Evolutionary conservation across 2,329 filamentous ascomycete species (phyloP).

Genomic region (Lachnellula occidentalis): DNA sequence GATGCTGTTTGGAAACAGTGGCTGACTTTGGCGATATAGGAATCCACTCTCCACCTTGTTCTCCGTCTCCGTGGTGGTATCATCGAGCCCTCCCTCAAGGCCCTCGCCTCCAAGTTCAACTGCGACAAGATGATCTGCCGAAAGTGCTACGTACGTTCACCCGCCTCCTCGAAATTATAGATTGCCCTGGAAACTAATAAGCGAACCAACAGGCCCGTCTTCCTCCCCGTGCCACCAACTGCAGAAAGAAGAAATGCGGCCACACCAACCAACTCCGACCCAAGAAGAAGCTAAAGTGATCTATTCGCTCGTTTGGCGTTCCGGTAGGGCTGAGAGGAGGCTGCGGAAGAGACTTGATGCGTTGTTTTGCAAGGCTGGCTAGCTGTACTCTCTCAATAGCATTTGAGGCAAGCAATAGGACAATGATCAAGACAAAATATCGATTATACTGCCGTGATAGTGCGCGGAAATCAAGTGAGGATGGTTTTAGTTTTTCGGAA

Average conservation of each 20-base stretch:
- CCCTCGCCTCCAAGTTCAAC: slow-evolving; percentile 98
- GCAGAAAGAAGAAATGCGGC: slow-evolving; percentile 99
- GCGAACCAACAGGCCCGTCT: slow-evolving; percentile 59
- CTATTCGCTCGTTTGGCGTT: slow-evolving; percentile 39
- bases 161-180: not conserved
- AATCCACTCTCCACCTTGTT: slow-evolving; percentile 97
- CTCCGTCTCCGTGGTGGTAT: slow-evolving; percentile 99
- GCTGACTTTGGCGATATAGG: slow-evolving; percentile 45
- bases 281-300: slow-evolving; percentile 99
- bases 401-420: slow-evolving; percentile 19
- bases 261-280: slow-evolving; percentile 99
- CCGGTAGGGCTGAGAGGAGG: slow-evolving; percentile 17
- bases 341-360: slow-evolving; percentile 13
- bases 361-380: slow-evolving; percentile 22
- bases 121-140: slow-evolving; percentile 99
- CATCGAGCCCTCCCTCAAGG: slow-evolving; percentile 98
- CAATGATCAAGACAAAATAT: slow-evolving; percentile 9
- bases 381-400: slow-evolving; percentile 24
- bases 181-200: slow-evolving; percentile 21
- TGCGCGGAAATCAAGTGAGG: not conserved
- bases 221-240: slow-evolving; percentile 98
- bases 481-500: too few species aligned
- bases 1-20: not conserved
- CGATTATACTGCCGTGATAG: not conserved
- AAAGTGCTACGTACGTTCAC: slow-evolving; percentile 91